Base-by-base conservation (phyloP, 768 basidiomycete genomes). In the Mycena albidolilacea region DNA sequence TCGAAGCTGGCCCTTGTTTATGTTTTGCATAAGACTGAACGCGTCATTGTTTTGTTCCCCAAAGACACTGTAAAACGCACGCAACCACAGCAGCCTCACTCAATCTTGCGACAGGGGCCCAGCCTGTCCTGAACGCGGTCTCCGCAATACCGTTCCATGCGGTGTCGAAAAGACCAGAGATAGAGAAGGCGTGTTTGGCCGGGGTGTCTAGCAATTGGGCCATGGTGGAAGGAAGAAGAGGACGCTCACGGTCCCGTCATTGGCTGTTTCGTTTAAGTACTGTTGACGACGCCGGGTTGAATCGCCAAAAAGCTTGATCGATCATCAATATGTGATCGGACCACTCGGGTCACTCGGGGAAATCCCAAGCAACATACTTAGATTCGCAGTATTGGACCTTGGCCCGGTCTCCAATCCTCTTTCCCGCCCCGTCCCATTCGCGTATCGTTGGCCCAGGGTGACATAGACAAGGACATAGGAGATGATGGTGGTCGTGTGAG, bases 1-100 rank as follows among this genome's bases (percentile, higher is more conserved):
- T 43, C 82, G 81, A 30, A 90, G 83, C n/a, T 86, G 82, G 19
- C 90, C 89, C n/a, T 81, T 69, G 10, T 81, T 77, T 52, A 90
- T 87, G 37, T 82, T 87, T 59, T 83, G 80, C 83, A 88, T 86
- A 9, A 87, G 71, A 52, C 87, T 87, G 59, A 60, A 38, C 37
- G 61, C 44, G 57, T 58, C 30, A 61, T 65, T 37, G 65, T 19
- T 43, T 21, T 61, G 46, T 35, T 23, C 11, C 62, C 23, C 21
- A 69, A 37, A 68, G 7, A 69, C 59, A 37, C 67, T 39, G 69
- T 41, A 75, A 63, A 44, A 76, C 87, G 59, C 77, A 88, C 88
- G 85, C 79, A 54, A 89, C 80, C 19, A 87, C 88, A 5, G 85
- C 87, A 58, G 82, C 79, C 77, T 89, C 84, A 30, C 87, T 84